Conservation (phyloP, 2,329 filamentous ascomycete species). For the Fonsecaea erecta region DNA sequence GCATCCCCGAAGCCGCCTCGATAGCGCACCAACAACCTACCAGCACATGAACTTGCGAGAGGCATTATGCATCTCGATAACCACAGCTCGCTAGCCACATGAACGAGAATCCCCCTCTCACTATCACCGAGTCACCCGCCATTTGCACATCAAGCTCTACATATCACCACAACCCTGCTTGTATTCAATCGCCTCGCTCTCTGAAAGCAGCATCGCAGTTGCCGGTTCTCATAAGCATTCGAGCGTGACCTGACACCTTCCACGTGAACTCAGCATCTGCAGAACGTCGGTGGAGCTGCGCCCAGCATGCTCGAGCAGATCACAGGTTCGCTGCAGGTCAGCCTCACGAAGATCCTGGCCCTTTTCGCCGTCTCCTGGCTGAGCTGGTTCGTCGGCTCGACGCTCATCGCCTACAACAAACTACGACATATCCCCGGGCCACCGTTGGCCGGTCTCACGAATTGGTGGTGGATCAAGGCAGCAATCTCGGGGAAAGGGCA, state of each 20-base stretch:
- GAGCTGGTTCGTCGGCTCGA: constrained; percentile 10
- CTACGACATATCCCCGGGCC: constrained; percentile 27
- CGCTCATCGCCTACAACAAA: constrained; percentile 12
- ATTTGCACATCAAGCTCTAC: neutral
- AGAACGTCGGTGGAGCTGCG: neutral
- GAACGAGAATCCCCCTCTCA: neutral
- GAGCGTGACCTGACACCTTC: neutral
- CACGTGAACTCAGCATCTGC: neutral
- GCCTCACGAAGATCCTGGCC: constrained; percentile 6
- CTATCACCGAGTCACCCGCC: neutral
- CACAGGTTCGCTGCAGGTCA: constrained; percentile 10
- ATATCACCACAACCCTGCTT: neutral
- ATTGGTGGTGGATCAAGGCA: constrained; percentile 29
- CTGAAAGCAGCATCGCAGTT: neutral
- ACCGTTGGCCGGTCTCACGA: constrained; percentile 21
- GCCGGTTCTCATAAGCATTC: neutral
- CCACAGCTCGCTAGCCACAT: neutral
- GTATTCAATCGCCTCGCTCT: neutral
- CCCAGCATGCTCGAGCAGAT: constrained; percentile 17
- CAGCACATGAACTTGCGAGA: neutral
- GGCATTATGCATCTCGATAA: neutral
- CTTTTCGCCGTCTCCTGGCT: constrained; percentile 10
- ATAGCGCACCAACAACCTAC: neutral
- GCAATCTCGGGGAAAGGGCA: constrained; percentile 17
- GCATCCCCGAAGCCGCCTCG: neutral